phyloP scores from a whole-genome alignment of 345 rosid species.

The Eucalyptus albens region DNA sequence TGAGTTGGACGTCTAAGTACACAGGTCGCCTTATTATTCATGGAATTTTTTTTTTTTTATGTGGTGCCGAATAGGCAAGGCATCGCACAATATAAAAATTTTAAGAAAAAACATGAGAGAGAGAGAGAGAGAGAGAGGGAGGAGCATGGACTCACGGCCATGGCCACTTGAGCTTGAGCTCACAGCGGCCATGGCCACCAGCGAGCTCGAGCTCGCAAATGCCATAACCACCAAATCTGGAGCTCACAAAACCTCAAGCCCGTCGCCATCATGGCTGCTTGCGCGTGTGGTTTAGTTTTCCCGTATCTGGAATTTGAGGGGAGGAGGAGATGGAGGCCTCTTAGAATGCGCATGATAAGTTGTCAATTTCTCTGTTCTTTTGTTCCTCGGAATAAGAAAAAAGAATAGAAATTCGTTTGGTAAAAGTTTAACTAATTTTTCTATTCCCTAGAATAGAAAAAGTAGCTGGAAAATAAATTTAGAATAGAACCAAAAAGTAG shows the following conservation, averaged over 20 bases:
- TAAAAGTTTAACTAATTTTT: no score
- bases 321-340: not conserved
- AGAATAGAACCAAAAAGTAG: no score
- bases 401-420: fast-evolving
- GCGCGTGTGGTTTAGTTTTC: not conserved
- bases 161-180: not conserved
- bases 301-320: not conserved
- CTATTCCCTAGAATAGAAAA: fast-evolving
- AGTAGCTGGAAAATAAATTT: no score
- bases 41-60: not conserved
- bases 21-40: not conserved
- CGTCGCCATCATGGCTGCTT: no score
- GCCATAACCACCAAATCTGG: not conserved
- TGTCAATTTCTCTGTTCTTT: no score
- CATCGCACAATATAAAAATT: not conserved
- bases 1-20: not conserved
- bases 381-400: fast-evolving
- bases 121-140: not conserved
- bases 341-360: no score
- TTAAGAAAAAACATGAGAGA: no score
- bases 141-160: not conserved
- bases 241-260: not conserved
- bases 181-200: not conserved
- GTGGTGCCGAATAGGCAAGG: not conserved
- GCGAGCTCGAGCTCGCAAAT: no score